Evolutionary conservation across 2,329 filamentous ascomycete species (phyloP), one percentile per base, ranked within the genome.

Genomic region (Calycina marina): DNA sequence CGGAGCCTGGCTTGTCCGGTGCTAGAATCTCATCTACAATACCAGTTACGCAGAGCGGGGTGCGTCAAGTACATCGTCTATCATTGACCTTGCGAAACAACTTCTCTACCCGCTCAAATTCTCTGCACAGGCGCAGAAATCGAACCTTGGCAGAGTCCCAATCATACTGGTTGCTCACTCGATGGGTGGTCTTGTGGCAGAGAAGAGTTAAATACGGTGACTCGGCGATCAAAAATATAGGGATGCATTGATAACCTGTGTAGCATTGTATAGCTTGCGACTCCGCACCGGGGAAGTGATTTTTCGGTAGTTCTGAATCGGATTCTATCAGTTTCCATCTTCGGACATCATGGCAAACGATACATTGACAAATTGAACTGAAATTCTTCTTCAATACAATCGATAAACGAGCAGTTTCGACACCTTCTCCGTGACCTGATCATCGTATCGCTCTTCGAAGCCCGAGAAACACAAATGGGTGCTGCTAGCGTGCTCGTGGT

Each of bases 371-470:
- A 65, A 15, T 41, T 66, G 3, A 42, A 45, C 8, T 43, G 44
- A 6, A 53, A 52, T 30, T 60, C 61, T 4, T 34, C 38, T 4
- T 37, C 51, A 1, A 31, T 64, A 6, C 40, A 52, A 27, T 45
- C 52, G 3, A 53, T 65, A 33, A 65, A 66, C 40, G 57, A 63
- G 3, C 42, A 54, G 17, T 67, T 66, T 38, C 55, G 56, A 1
- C 53, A 61, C 29, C 42, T 56, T 36, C 52, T 54, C 0, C 39
- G 45, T 3, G 49, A 50, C 14, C 24, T 59, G 3, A 33, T 49
- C 3, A 50, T 59, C 2, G 47, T 51, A 28, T 65, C 61, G 0
- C 66, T 65, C 38, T 64, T 62, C 39, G 62, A 66, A 39, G 63
- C 58, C 0, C 41, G n/a, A n/a, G n/a, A n/a, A n/a, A 49, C 37